phyloP scores from a whole-genome alignment of 768 basidiomycete species.

The Daedaleopsis nitida region DNA sequence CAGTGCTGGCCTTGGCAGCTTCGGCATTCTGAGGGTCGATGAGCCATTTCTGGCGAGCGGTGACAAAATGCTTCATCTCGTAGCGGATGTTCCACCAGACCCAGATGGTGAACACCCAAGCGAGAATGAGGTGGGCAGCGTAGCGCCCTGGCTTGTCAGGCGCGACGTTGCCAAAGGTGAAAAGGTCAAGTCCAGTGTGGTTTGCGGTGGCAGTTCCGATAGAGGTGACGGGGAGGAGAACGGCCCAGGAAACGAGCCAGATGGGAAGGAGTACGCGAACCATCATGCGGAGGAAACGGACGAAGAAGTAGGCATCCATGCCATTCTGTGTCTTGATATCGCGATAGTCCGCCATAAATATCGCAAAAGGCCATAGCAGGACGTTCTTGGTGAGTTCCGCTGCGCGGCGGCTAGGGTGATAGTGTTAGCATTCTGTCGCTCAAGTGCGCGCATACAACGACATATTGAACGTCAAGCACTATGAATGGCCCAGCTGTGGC shows the following conservation, averaged over 20 bases:
- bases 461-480: too few relatives aligned
- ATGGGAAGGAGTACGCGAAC: conserved; percentile 81
- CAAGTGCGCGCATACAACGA: too few relatives aligned
- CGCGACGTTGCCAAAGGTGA: conserved; percentile 82
- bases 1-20: conserved; percentile 84
- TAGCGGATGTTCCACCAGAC: conserved; percentile 77
- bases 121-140: conserved; percentile 77
- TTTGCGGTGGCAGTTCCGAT: conserved; percentile 49
- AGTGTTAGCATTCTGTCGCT: conserved; percentile 2
- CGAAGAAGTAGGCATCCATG: conserved; percentile 91
- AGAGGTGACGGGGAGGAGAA: conserved; percentile 77
- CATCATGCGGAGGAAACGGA: conserved; percentile 89
- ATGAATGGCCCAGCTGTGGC: too few relatives aligned
- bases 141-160: conserved; percentile 55
- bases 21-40: conserved; percentile 71
- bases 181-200: conserved; percentile 61
- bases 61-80: conserved; percentile 83
- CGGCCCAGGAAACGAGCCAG: conserved; percentile 86
- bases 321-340: conserved; percentile 72
- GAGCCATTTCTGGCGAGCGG: conserved; percentile 80
- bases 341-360: conserved; percentile 63
- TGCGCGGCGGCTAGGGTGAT: conserved; percentile 46
- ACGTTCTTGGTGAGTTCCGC: conserved; percentile 49
- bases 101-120: conserved; percentile 83
- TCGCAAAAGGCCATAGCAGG: conserved; percentile 66